phyloP scores from a whole-genome alignment of 2,329 filamentous ascomycete genomes.

The Colletotrichum coccodes region DNA sequence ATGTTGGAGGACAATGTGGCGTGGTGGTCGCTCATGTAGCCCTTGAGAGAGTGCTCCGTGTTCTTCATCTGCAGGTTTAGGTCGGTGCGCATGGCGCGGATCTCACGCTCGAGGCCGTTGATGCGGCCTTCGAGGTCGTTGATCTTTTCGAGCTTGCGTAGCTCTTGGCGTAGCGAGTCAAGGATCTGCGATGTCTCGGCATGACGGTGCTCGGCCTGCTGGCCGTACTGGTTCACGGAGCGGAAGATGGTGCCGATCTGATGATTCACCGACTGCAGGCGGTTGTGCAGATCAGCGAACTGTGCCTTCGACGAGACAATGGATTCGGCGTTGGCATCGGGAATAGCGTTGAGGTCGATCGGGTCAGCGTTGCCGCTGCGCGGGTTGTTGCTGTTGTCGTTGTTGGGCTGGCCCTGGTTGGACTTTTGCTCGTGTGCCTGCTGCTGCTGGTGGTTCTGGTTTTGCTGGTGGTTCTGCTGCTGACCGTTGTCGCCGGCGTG shows the following conservation, averaged over 20 bases:
- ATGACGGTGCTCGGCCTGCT: constrained; percentile 65
- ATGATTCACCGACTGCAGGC: constrained; percentile 79
- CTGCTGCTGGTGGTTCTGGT: constrained; percentile 46
- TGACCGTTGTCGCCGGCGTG: constrained; percentile 40
- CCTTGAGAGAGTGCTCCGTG: constrained; percentile 64
- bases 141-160: constrained; percentile 56
- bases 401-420: constrained; percentile 37
- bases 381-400: constrained; percentile 36
- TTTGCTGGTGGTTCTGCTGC: constrained; percentile 43
- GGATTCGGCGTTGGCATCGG: constrained; percentile 58
- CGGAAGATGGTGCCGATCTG: constrained; percentile 72
- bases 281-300: constrained; percentile 86
- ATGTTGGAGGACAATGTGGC: constrained; percentile 59
- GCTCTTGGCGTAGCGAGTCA: constrained; percentile 55
- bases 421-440: constrained; percentile 41
- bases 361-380: constrained; percentile 40
- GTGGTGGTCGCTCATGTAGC: constrained; percentile 61
- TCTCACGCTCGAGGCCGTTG: constrained; percentile 65
- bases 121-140: constrained; percentile 56
- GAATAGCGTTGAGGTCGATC: constrained; percentile 51
- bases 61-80: constrained; percentile 59
- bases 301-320: constrained; percentile 67
- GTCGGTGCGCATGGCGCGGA: constrained; percentile 67
- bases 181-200: constrained; percentile 62
- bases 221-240: constrained; percentile 61